Percentiles rank a stretch among this genome's conserved stretches.
These are phyloP conservation scores for Boletus edulis DNA, from an alignment of 768 basidiomycete genomes.

Conservation along the genomic window DNA sequence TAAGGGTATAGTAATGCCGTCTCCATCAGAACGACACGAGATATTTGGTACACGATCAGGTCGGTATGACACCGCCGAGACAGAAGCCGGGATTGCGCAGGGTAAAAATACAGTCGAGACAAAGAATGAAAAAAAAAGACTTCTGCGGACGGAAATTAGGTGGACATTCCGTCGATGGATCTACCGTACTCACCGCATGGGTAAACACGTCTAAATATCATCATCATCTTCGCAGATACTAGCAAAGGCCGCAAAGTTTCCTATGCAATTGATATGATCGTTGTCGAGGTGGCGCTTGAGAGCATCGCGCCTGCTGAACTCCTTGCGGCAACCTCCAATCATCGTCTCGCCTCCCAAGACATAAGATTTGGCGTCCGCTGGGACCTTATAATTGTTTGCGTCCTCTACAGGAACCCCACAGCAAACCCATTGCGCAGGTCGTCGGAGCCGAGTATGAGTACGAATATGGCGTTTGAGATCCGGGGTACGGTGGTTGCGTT, in stretches of 20 bases:
- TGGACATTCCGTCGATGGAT: neutral
- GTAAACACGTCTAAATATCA: constrained; percentile 11
- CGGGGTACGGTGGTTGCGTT: constrained; percentile 49
- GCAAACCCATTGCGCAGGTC: constrained; percentile 38
- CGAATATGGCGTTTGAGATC: constrained; percentile 60
- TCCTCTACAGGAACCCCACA: constrained; percentile 33
- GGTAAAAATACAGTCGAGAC: constrained; percentile 6
- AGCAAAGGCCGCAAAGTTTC: constrained; percentile 30
- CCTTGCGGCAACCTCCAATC: constrained; percentile 38
- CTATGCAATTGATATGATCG: constrained; percentile 33
- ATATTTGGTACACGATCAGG: constrained; percentile 10
- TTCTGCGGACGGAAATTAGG: constrained; percentile 6
- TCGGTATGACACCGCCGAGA: constrained; percentile 10
- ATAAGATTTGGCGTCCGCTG: constrained; percentile 24
- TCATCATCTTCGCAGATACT: constrained; percentile 27
- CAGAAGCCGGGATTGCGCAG: neutral
- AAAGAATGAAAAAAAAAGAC: neutral
- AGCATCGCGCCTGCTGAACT: constrained; percentile 39
- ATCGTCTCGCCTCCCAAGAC: constrained; percentile 28
- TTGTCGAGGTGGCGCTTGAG: constrained; percentile 41
- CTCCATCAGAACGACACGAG: neutral
- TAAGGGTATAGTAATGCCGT: constrained; percentile 12
- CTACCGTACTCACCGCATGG: constrained; percentile 4
- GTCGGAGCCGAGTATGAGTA: constrained; percentile 43
- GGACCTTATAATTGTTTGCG: constrained; percentile 20